Percentiles rank a stretch among this genome's conserved stretches.
These are phyloP conservation scores for Hirschioporus abietinus DNA, from an alignment of 768 basidiomycete species.

Conservation along the genomic window DNA sequence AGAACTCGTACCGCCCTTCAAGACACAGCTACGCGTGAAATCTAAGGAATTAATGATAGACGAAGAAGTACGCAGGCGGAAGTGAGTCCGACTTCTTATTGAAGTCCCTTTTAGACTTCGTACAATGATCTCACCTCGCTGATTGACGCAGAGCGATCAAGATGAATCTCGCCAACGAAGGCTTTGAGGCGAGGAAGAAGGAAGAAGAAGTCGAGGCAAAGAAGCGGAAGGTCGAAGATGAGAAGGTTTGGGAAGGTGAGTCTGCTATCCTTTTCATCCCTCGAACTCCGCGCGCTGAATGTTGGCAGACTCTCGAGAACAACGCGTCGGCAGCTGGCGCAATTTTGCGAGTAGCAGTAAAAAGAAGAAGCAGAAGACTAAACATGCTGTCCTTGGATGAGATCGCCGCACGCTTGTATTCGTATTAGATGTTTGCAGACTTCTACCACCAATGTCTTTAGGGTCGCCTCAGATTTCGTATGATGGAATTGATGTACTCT, in stretches of 20 bases:
- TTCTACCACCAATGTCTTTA: not conserved
- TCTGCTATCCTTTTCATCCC: conserved; percentile 3
- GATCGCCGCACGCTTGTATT: not conserved
- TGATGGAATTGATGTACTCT: not conserved
- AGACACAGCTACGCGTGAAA: conserved; percentile 59
- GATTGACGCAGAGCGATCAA: conserved; percentile 65
- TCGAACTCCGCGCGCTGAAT: conserved; percentile 8
- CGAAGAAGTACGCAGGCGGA: conserved; percentile 80
- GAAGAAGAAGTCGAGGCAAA: conserved; percentile 73
- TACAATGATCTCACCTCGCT: conserved; percentile 7
- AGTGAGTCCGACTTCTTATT: conserved; percentile 41
- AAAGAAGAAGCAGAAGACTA: conserved; percentile 84
- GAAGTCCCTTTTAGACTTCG: not conserved
- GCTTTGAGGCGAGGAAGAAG: conserved; percentile 87
- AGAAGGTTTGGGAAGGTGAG: conserved; percentile 85
- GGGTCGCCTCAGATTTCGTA: not conserved
- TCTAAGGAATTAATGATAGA: conserved; percentile 85
- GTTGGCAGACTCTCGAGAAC: conserved; percentile 59
- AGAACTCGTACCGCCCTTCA: conserved; percentile 56
- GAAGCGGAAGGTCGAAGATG: conserved; percentile 88
- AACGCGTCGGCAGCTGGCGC: conserved; percentile 84
- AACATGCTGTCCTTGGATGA: conserved; percentile 63
- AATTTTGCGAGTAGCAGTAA: conserved; percentile 51
- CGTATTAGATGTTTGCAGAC: not conserved
- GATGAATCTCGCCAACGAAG: conserved; percentile 89